Evolutionary conservation across 2,329 filamentous ascomycete genomes (phyloP).

Genomic region (Epichloe glyceriae): DNA sequence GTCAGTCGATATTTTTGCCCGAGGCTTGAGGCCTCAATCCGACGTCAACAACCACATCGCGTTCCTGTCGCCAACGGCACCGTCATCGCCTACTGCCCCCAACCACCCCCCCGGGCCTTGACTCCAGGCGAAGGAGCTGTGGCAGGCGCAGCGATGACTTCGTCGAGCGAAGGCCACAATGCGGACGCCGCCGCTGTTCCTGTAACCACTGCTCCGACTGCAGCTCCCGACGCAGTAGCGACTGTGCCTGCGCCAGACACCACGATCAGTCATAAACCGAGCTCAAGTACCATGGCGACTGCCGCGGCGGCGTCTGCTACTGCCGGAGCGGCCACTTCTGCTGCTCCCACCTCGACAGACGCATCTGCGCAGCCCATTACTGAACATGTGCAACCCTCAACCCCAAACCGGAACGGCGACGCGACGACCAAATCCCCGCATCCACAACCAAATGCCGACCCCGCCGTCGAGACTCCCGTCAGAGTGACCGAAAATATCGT

Average conservation of each 20-base stretch:
- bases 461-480: not conserved
- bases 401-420: constrained; percentile 2
- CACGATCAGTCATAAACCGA: not conserved
- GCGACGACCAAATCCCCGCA: not conserved
- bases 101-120: constrained; percentile 4
- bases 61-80: not conserved
- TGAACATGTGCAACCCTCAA: constrained; percentile 5
- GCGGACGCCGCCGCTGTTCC: constrained; percentile 2
- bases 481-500: not conserved
- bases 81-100: constrained; percentile 2
- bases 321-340: not conserved
- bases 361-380: not conserved
- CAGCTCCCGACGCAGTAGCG: constrained; percentile 6
- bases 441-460: not conserved
- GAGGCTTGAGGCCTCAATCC: constrained; percentile 6
- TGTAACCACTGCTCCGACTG: constrained; percentile 2
- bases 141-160: constrained; percentile 45
- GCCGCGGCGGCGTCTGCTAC: not conserved
- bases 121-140: constrained; percentile 42
- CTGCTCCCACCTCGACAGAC: not conserved
- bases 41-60: constrained; percentile 3
- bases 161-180: constrained; percentile 34
- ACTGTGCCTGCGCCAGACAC: not conserved
- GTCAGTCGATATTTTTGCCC: constrained; percentile 10
- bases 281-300: not conserved